Conservation (phyloP, 1,139 yeast species). For the Pichia sp. region DNA sequence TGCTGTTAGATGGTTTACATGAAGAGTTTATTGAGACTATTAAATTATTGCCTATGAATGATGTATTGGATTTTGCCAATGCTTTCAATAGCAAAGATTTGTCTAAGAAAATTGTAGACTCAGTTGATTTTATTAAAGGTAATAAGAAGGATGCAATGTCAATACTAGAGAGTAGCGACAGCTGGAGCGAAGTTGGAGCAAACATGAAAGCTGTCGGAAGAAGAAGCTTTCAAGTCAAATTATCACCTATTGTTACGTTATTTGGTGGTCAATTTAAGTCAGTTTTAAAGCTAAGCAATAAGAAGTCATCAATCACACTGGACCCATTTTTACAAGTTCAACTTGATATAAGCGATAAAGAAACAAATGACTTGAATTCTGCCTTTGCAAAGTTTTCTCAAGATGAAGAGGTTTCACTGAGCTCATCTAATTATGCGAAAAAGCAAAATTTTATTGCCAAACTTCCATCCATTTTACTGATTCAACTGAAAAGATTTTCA, state of each 20-base stretch:
- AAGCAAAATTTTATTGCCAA: conserved; percentile 84
- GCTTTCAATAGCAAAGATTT: conserved; percentile 29
- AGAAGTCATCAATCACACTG: conserved; percentile 61
- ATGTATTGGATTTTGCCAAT: conserved; percentile 37
- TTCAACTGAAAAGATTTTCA: conserved; percentile 83
- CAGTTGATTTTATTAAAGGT: conserved; percentile 36
- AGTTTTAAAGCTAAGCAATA: conserved; percentile 62
- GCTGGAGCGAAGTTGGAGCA: conserved; percentile 85
- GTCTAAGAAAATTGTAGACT: conserved; percentile 30
- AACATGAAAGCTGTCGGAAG: conserved; percentile 59
- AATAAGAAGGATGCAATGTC: conserved; percentile 20
- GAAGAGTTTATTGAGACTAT: conserved; percentile 73
- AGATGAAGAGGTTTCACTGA: conserved; percentile 64
- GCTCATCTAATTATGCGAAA: conserved; percentile 58
- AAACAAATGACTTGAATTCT: conserved; percentile 57
- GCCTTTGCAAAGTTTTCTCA: conserved; percentile 71
- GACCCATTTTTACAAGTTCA: conserved; percentile 96
- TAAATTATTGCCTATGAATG: conserved; percentile 36
- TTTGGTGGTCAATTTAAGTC: conserved; percentile 95
- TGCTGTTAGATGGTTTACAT: conserved; percentile 80
- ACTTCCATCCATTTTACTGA: conserved; percentile 68
- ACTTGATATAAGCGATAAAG: conserved; percentile 72
- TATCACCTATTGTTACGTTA: conserved; percentile 77
- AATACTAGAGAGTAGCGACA: conserved; percentile 38
- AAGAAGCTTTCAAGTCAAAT: conserved; percentile 66